Evolutionary conservation across 768 basidiomycete genomes (phyloP), one percentile per base, ranked within the genome.

Genomic region (Termitomyces sp.): DNA sequence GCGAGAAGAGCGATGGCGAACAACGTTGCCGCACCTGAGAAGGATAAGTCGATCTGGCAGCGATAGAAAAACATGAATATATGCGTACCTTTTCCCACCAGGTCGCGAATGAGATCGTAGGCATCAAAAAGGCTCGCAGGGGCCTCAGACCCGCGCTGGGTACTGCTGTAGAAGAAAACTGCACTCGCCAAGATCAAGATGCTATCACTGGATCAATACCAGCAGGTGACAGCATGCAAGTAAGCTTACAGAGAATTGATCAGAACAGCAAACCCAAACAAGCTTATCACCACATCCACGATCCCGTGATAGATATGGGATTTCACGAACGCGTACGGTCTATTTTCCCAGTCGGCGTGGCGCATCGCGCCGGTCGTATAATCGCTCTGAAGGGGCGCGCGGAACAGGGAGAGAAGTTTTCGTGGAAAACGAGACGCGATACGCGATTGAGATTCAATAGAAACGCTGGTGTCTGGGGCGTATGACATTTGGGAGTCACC

Each of bases 1-100:
- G 87, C 84, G 13, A 98, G 79, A 14, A 98, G 74, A 2, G 91
- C 92, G 42, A 98, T 67, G 1, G 95, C 94, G 64, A 97, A 98
- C 41, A 97, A 72, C n/a, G 85, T 82, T 0, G 89, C 94, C 8
- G 92, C 87, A 41, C 81, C 92, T 91, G 32, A 5, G 24, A 10
- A 32, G 10, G 37, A 58, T 46, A 53, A 7, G 9, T 18, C 7
- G 4, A 9, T 9, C 34, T 24, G 10, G 41, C 54, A 16, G 56
- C 36, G 32, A 42, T 29, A 46, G 37, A 20, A 51, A 37, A 42
- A 13, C 18, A 53, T 8, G 10, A 22, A 8, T 13, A 41, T 46
- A 42, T 22, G n/a, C n/a, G 64, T 69, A 84, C 90, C 78, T 68
- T 81, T 73, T 5, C 93, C 92, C 46, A 97, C 79, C 46, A 78